Evolutionary conservation across 805 yeast species (phyloP).

Genomic region (Candida endomychidarum): DNA sequence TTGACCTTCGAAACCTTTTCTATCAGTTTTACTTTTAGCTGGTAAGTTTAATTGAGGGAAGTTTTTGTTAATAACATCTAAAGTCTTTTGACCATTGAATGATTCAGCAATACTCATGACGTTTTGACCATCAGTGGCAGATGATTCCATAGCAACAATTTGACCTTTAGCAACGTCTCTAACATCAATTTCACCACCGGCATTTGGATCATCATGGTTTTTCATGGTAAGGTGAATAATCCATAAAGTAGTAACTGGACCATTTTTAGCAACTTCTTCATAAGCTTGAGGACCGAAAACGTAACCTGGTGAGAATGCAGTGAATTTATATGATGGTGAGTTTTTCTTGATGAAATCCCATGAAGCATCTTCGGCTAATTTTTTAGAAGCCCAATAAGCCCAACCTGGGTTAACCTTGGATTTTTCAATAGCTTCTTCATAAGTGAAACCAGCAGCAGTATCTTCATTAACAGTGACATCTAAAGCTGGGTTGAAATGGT

Average conservation of each 20-base stretch:
- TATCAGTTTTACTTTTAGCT: background rate
- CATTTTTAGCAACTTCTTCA: conserved; percentile 26
- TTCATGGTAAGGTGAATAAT: background rate
- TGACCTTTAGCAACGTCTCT: conserved; percentile 66
- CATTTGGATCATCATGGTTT: background rate
- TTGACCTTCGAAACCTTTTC: background rate
- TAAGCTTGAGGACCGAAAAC: conserved; percentile 55
- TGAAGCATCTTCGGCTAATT: conserved; percentile 54
- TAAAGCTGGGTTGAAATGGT: background rate
- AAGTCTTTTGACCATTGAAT: conserved; percentile 19
- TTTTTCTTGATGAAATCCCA: conserved; percentile 43
- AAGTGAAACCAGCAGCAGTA: background rate
- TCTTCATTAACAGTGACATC: background rate
- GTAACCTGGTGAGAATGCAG: conserved; percentile 42
- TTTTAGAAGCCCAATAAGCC: conserved; percentile 41
- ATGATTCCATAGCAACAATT: conserved; percentile 45
- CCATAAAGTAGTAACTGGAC: conserved; percentile 10
- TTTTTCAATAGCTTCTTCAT: conserved; percentile 1
- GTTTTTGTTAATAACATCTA: conserved; percentile 20
- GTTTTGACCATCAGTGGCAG: conserved; percentile 32
- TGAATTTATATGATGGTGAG: conserved; percentile 33
- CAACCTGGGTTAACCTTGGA: background rate
- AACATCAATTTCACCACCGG: conserved; percentile 43
- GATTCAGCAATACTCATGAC: conserved; percentile 18
- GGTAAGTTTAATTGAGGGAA: conserved; percentile 10